These are phyloP conservation scores for Serendipita sp. DNA, from an alignment of 768 basidiomycete species.

Conservation along the genomic window DNA sequence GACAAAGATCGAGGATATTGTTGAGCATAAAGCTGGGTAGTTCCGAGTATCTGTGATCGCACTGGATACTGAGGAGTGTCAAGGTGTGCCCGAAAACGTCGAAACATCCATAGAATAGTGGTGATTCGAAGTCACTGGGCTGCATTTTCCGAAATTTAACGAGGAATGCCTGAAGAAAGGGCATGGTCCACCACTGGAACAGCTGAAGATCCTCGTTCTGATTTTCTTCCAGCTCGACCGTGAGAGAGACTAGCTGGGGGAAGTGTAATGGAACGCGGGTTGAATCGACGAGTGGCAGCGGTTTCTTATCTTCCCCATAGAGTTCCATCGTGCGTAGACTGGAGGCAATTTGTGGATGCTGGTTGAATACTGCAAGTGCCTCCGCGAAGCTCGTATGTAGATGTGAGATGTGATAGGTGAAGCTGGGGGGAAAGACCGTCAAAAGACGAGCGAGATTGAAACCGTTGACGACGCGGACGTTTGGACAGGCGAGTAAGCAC, in stretches of 20 bases:
- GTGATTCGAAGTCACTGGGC: neutral
- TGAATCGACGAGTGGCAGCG: neutral
- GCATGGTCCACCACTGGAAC: neutral
- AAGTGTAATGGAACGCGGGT: neutral
- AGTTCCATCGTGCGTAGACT: conserved; percentile 1
- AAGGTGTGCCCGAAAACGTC: neutral
- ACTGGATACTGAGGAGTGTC: neutral
- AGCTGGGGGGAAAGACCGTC: neutral
- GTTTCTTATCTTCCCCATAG: conserved; percentile 2
- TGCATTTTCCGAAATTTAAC: neutral
- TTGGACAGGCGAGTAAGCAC: conserved; percentile 4
- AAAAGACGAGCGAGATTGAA: conserved; percentile 6
- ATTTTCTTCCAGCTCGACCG: neutral
- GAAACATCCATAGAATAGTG: neutral
- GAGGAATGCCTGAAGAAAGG: conserved; percentile 1
- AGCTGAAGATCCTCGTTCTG: neutral
- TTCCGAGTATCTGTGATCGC: neutral
- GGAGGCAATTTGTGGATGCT: neutral
- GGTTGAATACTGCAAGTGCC: neutral
- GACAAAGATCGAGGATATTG: neutral
- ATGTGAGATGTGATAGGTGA: neutral
- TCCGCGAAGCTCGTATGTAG: neutral
- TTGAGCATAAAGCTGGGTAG: neutral
- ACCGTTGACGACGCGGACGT: neutral
- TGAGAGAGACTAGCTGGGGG: conserved; percentile 2